A percentile compares a stretch with the other conserved stretches of the same genome.
Conservation (phyloP, 176 grass and related monocot genomes). For the barley (Hordeum vulgare) region DNA sequence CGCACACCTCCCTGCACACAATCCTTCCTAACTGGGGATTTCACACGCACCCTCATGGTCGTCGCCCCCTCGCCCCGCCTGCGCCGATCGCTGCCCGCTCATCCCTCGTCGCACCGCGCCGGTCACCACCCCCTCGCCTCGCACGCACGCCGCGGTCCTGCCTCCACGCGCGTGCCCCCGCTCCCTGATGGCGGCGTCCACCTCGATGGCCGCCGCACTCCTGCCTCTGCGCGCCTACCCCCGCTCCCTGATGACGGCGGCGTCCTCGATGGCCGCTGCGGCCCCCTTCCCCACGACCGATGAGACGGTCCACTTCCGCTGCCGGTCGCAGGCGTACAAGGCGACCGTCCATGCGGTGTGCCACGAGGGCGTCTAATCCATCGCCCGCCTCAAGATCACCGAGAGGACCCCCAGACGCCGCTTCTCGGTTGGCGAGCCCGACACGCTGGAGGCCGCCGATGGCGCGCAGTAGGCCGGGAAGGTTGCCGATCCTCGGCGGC, state of each 20-base stretch:
- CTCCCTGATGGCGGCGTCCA: too few relatives aligned
- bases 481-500: background rate
- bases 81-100: too few relatives aligned
- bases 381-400: background rate
- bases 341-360: background rate
- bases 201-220: background rate
- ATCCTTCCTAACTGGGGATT: too few relatives aligned
- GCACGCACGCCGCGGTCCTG: too few relatives aligned
- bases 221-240: background rate
- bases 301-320: background rate
- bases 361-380: rapidly evolving
- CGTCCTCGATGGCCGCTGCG: background rate
- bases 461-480: background rate
- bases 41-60: too few relatives aligned
- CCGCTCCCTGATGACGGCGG: background rate
- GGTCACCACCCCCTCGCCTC: too few relatives aligned
- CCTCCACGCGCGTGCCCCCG: too few relatives aligned
- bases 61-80: too few relatives aligned
- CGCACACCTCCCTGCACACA: too few relatives aligned
- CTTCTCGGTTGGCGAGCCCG: background rate
- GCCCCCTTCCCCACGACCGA: background rate
- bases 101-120: too few relatives aligned
- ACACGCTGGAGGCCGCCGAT: background rate
- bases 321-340: background rate
- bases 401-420: background rate